Base-by-base conservation (phyloP, 2,329 filamentous ascomycete species). In the Onygenales sp. region DNA sequence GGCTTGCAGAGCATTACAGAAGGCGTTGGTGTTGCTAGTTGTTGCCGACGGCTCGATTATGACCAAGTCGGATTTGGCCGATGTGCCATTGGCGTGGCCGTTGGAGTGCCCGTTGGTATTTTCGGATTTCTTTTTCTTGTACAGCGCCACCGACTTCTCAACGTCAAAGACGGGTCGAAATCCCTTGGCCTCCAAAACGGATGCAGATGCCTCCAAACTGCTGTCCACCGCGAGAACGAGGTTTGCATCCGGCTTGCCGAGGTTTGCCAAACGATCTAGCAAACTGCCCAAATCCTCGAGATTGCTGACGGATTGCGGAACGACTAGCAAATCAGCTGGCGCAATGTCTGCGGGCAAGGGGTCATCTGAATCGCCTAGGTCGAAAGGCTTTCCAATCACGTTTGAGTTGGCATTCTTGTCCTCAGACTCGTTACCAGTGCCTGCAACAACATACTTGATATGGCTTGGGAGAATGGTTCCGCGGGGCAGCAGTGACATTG, bases 271-370 rank as follows among this genome's bases (percentile, higher is more conserved):
- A 13, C 46, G 46, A 49, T 6, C 46, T 21, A 49, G 5, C 10
- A 49, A 11, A 4, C 21, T 39, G 46, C 21, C 46, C 46, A 49
- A 49, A n/a, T 49, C 46, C 46, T 49, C 46, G 21, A 1, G 13
- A 49, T 11, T 39, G n/a, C 46, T 21, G 46, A 49, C 32, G 9
- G 46, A 39, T 13, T 49, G 46, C 10, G 46, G 46, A 49, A 49
- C 32, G 46, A 49, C 32, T 5, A 49, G 46, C 46, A 49, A 34
- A 49, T 49, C 46, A 11, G 46, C 46, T 21, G 46, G 3, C 10
- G 34, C 21, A 39, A 36, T 8, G 46, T 49, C 46, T 1, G 17
- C 21, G 13, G 46, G 46, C 32, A 49, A 49, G 46, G 46, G 46
- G n/a, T 49, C 46, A 40, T 49, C 34, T 10, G 7, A 11, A 49